Conservation (phyloP, 2,329 filamentous ascomycete species). For the Cladosporium sp. region DNA sequence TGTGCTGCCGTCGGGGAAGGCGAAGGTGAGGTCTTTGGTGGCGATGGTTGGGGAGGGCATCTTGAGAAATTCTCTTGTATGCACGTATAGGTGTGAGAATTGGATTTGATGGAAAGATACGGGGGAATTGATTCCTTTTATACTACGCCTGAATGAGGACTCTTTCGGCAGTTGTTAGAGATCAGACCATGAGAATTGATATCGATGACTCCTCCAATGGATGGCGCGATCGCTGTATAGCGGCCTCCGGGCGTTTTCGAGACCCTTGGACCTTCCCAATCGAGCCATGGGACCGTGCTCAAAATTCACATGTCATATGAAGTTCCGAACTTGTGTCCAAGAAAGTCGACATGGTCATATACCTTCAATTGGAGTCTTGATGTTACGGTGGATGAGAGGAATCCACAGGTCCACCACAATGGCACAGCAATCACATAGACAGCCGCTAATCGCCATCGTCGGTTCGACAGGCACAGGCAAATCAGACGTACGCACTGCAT, state of each 20-base stretch:
- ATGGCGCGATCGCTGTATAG: too few relatives aligned
- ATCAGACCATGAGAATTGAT: too few relatives aligned
- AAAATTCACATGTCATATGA: background rate
- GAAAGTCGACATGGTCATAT: too few relatives aligned
- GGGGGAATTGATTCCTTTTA: too few relatives aligned
- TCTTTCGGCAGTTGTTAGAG: too few relatives aligned
- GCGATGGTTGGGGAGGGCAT: constrained; percentile 57
- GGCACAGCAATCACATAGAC: constrained; percentile 16
- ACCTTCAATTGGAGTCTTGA: background rate
- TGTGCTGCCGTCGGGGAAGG: constrained; percentile 77
- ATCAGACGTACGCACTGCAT: constrained; percentile 62
- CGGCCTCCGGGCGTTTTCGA: too few relatives aligned
- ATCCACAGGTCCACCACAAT: background rate
- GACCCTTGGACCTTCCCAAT: too few relatives aligned
- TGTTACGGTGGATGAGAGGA: background rate
- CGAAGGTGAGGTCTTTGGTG: constrained; percentile 75
- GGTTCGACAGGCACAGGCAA: constrained; percentile 93
- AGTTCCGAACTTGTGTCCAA: too few relatives aligned
- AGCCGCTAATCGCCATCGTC: constrained; percentile 71
- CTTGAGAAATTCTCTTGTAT: background rate
- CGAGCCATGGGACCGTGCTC: too few relatives aligned
- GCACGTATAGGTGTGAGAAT: background rate
- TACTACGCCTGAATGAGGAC: too few relatives aligned
- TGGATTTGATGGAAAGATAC: too few relatives aligned
- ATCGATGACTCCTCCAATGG: too few relatives aligned